Evolutionary conservation across 139 green algal genomes (phyloP).

Genomic region (Coelastrella sp.): DNA sequence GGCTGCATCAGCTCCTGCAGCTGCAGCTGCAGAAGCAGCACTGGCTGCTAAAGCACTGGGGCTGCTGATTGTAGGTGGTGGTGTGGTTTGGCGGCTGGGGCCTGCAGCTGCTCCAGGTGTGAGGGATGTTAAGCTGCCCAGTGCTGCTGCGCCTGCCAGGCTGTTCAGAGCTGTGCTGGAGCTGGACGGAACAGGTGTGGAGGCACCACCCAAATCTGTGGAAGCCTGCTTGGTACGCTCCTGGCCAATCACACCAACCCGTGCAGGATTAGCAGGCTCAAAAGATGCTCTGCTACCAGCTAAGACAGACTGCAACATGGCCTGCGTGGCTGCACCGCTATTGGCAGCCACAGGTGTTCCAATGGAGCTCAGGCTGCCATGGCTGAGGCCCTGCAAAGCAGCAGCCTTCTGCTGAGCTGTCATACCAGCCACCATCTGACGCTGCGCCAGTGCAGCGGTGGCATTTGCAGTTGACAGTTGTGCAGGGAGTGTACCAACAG

Average conservation of each 20-base stretch:
- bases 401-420: constrained; percentile 17
- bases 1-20: not conserved
- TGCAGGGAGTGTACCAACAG: constrained; percentile 14
- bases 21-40: not conserved
- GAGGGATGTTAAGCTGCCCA: not conserved
- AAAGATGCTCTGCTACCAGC: constrained; percentile 2
- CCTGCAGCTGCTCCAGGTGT: not conserved
- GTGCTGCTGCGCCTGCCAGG: not conserved
- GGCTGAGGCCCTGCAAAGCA: constrained; percentile 6
- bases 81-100: constrained; percentile 13
- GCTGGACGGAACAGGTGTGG: not conserved
- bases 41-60: not conserved
- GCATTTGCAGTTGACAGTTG: constrained; percentile 32
- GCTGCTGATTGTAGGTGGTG: not conserved
- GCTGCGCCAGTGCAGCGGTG: constrained; percentile 35
- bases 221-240: constrained; percentile 44
- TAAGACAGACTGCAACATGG: constrained; percentile 27
- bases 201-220: constrained; percentile 14
- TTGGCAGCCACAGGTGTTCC: not conserved
- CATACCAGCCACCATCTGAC: constrained; percentile 15
- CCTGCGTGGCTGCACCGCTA: not conserved
- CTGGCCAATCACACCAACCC: constrained; percentile 48
- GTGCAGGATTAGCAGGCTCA: constrained; percentile 40
- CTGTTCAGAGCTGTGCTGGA: not conserved
- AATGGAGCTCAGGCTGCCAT: not conserved